Evolutionary conservation across 306 rosid species (phyloP), one percentile per base, ranked within the genome.

Genomic region (Trifolium dubium): DNA sequence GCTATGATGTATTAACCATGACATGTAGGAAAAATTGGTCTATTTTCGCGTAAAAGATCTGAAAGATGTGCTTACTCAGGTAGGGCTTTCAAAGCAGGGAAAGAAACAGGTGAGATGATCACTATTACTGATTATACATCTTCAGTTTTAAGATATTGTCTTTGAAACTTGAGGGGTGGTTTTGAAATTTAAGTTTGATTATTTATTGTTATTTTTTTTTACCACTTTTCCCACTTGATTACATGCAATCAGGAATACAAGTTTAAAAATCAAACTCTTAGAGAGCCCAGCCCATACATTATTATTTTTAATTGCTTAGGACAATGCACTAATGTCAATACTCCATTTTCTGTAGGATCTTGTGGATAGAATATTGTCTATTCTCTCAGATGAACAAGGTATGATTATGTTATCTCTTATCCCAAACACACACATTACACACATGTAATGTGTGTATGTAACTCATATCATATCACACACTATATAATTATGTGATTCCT

Each of bases 21-120:
- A 29, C 47, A 69, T 75, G 78, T 73, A 94, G 99, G 97, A 88
- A 32, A 92, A 92, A 35, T 82, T 94, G 89, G 84, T 80, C 51
- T 87, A 78, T 81, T 94, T 94, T 75, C 95, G 99, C 59, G 81
- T 92, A 71, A 92, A 86, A 77, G 99, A 94, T 87, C 99, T 94
- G 70, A 92, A 94, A 88, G 96, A 90, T 74, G 94, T 94, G 65
- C 99, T 94, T 71, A 71, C 90, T 71, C 88, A 90, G 66, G 82
- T 94, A 71, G 95, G 97, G 65, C 92, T 90, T 64, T 92, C 99
- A 37, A 94, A 94, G 87, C 99, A 94, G 81, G 99, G 99, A 80
- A 94, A 90, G 85, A 94, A 94, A 83, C 99, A 92, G 99, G 99
- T 92, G 77, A 84, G 85, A 53, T 66, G 67, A 74, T 58, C 64